Conservation (phyloP, 257 asterid species). For the Ilex aquifolium region DNA sequence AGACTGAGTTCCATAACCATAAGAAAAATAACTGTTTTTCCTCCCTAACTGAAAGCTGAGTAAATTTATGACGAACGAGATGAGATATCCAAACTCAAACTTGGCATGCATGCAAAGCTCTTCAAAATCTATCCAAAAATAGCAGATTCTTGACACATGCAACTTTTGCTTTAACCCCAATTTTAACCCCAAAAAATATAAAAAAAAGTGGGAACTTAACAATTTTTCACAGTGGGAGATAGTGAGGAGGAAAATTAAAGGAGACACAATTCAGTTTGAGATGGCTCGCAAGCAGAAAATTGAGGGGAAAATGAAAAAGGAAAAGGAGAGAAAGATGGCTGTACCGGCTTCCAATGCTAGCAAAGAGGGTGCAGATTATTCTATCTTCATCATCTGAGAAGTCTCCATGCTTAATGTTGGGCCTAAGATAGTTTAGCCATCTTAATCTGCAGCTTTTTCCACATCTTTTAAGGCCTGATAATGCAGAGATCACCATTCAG, state of each 20-base stretch:
- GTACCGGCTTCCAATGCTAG: slow-evolving; percentile 86
- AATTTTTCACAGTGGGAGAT: too few species aligned
- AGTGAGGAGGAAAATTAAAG: too few species aligned
- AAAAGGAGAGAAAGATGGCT: neutral
- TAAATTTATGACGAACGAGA: neutral
- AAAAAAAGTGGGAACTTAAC: neutral
- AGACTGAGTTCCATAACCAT: neutral
- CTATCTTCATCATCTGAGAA: slow-evolving; percentile 67
- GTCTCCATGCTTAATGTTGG: slow-evolving; percentile 77
- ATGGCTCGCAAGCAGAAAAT: neutral
- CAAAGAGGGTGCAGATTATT: slow-evolving; percentile 59
- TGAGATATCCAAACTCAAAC: neutral
- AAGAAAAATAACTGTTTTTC: neutral
- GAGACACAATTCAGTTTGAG: neutral
- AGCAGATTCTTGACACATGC: neutral
- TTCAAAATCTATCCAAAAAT: neutral
- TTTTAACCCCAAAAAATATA: neutral
- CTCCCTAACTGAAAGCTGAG: neutral
- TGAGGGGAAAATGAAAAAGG: neutral
- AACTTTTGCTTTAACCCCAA: neutral
- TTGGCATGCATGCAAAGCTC: neutral
- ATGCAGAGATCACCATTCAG: neutral
- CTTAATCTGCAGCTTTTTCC: slow-evolving; percentile 85
- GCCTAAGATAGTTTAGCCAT: slow-evolving; percentile 88
- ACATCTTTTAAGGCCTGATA: slow-evolving; percentile 61